These are phyloP conservation scores for Juglanconis juglandina DNA, from an alignment of 2,329 filamentous ascomycete species.

Conservation along the genomic window DNA sequence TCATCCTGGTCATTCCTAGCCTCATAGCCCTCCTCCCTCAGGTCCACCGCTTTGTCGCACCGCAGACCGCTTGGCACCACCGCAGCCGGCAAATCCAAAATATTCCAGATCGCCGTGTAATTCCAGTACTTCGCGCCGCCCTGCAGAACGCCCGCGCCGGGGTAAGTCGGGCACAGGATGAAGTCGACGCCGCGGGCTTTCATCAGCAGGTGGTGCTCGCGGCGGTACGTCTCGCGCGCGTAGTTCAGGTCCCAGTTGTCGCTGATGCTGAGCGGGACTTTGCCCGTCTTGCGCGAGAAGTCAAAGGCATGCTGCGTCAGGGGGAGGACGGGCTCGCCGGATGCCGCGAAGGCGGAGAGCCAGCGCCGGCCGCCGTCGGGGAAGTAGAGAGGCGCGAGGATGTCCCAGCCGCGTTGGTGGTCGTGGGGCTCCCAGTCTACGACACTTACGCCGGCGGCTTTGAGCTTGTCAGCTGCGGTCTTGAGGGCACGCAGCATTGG, in stretches of 20 bases:
- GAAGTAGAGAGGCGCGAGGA: constrained; percentile 7
- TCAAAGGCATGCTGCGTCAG: constrained; percentile 17
- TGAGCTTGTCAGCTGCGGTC: constrained; percentile 10
- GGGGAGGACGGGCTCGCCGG: constrained; percentile 19
- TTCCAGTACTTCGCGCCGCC: constrained; percentile 18
- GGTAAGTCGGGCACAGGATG: constrained; percentile 15
- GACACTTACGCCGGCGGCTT: constrained; percentile 10
- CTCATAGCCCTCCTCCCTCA: constrained; percentile 6
- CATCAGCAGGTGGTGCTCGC: constrained; percentile 17
- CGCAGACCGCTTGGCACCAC: constrained; percentile 20
- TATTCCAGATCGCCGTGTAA: constrained; percentile 24
- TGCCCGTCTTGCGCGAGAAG: constrained; percentile 3
- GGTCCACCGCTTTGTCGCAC: constrained; percentile 7
- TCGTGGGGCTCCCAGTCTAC: constrained; percentile 18
- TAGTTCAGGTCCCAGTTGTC: constrained; percentile 13
- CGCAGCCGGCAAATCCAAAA: constrained; percentile 20
- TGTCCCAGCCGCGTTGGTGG: constrained; percentile 13
- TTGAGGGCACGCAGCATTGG: constrained; percentile 11
- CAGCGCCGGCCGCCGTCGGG: constrained; percentile 10
- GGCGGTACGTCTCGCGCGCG: constrained; percentile 13
- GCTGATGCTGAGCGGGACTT: constrained; percentile 3
- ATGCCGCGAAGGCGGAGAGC: constrained; percentile 6
- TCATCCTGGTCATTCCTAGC: constrained; percentile 10
- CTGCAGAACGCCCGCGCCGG: constrained; percentile 14
- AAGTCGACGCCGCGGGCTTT: constrained; percentile 15